These are phyloP conservation scores for Sordariomycetes sp. DNA, from an alignment of 2,329 filamentous ascomycete genomes.

Conservation along the genomic window DNA sequence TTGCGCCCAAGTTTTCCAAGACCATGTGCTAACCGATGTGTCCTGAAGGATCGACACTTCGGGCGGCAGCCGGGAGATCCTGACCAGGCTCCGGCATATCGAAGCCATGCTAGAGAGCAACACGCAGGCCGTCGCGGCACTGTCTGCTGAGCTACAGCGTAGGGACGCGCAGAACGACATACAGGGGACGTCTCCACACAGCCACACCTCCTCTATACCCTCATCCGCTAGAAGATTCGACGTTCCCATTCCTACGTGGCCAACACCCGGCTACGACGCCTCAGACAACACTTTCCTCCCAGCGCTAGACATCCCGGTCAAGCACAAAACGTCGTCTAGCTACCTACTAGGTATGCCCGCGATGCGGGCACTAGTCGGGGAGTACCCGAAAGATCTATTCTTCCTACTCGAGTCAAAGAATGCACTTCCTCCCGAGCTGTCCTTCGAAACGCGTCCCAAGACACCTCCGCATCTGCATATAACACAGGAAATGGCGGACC, in stretches of 20 bases:
- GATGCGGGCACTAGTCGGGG: constrained; percentile 15
- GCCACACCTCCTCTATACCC: constrained; percentile 7
- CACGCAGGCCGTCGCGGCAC: constrained; percentile 7
- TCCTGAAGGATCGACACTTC: constrained; percentile 13
- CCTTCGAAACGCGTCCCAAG: constrained; percentile 6
- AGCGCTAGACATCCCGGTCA: constrained; percentile 14
- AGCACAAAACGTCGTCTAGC: constrained; percentile 16
- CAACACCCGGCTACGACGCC: background rate
- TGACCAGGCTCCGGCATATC: constrained; percentile 14
- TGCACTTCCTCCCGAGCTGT: constrained; percentile 11
- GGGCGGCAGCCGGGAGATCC: constrained; percentile 14
- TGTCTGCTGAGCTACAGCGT: constrained; percentile 6
- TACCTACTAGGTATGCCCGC: constrained; percentile 14
- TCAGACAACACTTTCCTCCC: constrained; percentile 8
- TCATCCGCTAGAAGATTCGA: background rate
- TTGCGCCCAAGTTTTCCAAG: background rate
- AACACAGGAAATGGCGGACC: constrained; percentile 10
- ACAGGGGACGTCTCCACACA: constrained; percentile 8
- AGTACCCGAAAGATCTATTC: constrained; percentile 15
- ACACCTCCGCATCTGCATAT: constrained; percentile 1
- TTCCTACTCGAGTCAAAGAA: constrained; percentile 14
- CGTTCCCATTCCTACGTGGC: constrained; percentile 4
- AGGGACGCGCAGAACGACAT: background rate
- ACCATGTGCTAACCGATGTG: background rate
- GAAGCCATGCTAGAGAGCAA: constrained; percentile 12